Evolutionary conservation across 2,329 filamentous ascomycete species (phyloP).

Genomic region (Hortaea sp.): DNA sequence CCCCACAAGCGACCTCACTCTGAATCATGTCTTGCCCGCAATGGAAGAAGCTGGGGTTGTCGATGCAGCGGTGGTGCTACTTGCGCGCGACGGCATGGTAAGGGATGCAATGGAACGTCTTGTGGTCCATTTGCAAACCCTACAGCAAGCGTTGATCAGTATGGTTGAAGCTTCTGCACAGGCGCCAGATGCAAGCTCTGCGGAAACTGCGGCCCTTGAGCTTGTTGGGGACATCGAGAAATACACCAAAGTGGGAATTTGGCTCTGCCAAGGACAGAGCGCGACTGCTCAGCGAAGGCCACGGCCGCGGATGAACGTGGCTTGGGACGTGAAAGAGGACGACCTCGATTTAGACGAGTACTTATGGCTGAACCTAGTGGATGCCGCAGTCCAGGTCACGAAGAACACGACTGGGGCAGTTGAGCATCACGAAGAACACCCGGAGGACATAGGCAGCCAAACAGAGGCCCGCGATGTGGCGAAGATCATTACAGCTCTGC

Average conservation of each 20-base stretch:
- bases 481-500: constrained; percentile 57
- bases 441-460: constrained; percentile 13
- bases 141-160: constrained; percentile 69
- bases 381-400: constrained; percentile 47
- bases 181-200: constrained; percentile 45
- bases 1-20: constrained; percentile 64
- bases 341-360: constrained; percentile 51
- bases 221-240: constrained; percentile 73
- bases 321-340: constrained; percentile 41
- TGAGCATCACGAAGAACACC: constrained; percentile 21
- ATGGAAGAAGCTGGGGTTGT: constrained; percentile 86
- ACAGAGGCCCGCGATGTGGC: constrained; percentile 40
- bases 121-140: constrained; percentile 65
- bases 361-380: constrained; percentile 57
- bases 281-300: constrained; percentile 38
- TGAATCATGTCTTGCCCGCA: constrained; percentile 71
- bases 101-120: constrained; percentile 76
- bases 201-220: constrained; percentile 60
- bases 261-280: constrained; percentile 83
- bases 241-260: constrained; percentile 85
- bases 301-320: constrained; percentile 26
- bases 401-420: constrained; percentile 28
- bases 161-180: constrained; percentile 55
- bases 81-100: constrained; percentile 79
- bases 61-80: constrained; percentile 82